Evolutionary conservation across 257 asterid genomes (phyloP).

Genomic region (Vinca minor): DNA sequence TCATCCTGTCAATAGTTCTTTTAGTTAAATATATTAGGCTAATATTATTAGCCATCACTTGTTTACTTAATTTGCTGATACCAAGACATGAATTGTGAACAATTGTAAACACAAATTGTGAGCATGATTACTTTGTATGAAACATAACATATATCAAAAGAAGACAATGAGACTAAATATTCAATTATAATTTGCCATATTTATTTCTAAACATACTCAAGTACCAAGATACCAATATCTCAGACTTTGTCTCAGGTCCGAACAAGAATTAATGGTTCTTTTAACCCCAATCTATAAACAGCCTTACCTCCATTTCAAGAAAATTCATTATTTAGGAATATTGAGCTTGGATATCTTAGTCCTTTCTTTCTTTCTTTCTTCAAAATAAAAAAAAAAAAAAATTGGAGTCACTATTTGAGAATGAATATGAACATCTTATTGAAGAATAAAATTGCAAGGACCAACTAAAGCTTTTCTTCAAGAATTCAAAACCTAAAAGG

Average conservation of each 20-base stretch:
- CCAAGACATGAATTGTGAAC: background rate
- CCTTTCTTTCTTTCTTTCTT: background rate
- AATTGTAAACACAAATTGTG: background rate
- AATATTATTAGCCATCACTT: background rate
- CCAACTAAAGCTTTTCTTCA: background rate
- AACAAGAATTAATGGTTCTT: background rate
- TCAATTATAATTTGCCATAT: background rate
- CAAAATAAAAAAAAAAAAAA: no score
- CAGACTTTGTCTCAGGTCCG: background rate
- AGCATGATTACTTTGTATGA: background rate
- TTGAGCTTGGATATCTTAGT: background rate
- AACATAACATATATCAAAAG: background rate
- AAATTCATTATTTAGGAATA: background rate
- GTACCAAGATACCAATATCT: background rate
- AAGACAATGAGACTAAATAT: background rate
- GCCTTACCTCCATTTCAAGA: no score
- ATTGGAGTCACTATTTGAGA: background rate
- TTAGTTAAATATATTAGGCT: background rate
- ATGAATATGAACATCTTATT: background rate
- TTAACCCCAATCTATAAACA: background rate
- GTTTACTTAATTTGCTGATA: background rate
- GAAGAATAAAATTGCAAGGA: background rate
- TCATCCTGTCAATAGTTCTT: slow-evolving; percentile 42
- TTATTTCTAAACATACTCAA: background rate
- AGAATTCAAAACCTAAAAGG: background rate